Base-by-base conservation (phyloP, 495 filamentous ascomycete genomes). In the Tuber borchii region DNA sequence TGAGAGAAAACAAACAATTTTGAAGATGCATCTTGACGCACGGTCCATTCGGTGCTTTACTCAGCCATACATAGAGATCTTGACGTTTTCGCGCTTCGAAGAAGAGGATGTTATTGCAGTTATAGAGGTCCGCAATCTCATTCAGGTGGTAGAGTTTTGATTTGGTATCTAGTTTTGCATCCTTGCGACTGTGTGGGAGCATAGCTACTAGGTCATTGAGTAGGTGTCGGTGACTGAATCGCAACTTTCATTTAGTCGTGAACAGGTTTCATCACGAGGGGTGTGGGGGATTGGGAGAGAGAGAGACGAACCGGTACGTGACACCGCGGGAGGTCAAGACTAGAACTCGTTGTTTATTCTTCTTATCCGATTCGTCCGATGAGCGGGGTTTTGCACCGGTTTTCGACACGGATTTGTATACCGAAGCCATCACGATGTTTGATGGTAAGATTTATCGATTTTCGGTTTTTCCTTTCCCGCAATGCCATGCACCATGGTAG, bases 101-200 rank as follows among this genome's bases (percentile, higher is more conserved):
- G 86, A 97, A 99, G 77, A 97, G 88, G 72, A 98, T 90, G 84
- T 97, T 95, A 86, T 99, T 99, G 89, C 95, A 97, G 80, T 97
- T 98, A 87, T 97, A 97, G 31, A 99, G 89, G 79, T 99, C 95
- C 56, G 95, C 95, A 22, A 98, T 90, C 83, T 97, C 95, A 86
- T 98, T 98, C 12, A 99, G 89, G 81, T 97, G 90, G 84, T 92
- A 90, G 75, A 97, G 91, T 81, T 96, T 93, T 73, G 93, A 94
- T 84, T 98, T 97, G 56, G 94, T 95, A 81, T 98, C 95, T 72
- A 97, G 90, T 84, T 99, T 99, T 75, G 91, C 94, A 84, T 99
- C 95, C 85, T 97, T 97, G 81, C 93, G 89, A 51, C 90, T 90
- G 82, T 99, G 95, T 0, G 95, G 95, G 71, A 99, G 90, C 79